Base-by-base conservation (phyloP, 2,329 filamentous ascomycete species). In the Seiridium cupressi region DNA sequence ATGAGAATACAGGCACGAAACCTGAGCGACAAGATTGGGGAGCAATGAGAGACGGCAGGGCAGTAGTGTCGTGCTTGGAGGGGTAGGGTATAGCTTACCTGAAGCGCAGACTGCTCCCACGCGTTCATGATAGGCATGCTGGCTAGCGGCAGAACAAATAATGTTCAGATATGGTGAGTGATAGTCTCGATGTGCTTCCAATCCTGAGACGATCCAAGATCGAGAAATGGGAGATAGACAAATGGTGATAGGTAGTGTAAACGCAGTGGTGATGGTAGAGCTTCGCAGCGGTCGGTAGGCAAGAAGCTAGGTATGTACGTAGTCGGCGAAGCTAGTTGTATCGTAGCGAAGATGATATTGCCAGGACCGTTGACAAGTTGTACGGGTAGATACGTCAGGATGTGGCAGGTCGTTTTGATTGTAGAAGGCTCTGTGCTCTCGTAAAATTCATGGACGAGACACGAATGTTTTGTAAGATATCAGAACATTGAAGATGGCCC, bases 21-120 rank as follows among this genome's bases (percentile, higher is more conserved):
- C 46, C n/a, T 8, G 31, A 35, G 6, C n/a, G 49, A 31, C 49
- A 53, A 5, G 9, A 13, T 11, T 49, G 55, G 36, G 57, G 38
- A 61, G 55, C 56, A 44, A n/a, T 35, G 54, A 40, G 44, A 56
- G 18, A 71, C 63, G 40, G 63, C 35, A 53, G 9, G 10, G 64
- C 46, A 68, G 18, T 26, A 26, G 18, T 26, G 18, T 26, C 18
- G 66, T 69, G 73, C 70, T 47, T 47, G 49, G n/a, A 46, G 36
- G 13, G 46, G 42, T 44, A 11, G 46, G 10, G 38, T n/a, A 7
- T 26, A 32, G 62, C 73, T 57, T 64, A 79, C 77, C 31, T 69
- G 60, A 7, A 71, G 60, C 3, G 71, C 69, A 53, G 53, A 63
- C 34, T 62, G 65, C 60, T 73, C 72, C 72, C 72, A 73, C 11